Evolutionary conservation across 257 asterid species (phyloP).

Genomic region (Marsdenia floribunda): DNA sequence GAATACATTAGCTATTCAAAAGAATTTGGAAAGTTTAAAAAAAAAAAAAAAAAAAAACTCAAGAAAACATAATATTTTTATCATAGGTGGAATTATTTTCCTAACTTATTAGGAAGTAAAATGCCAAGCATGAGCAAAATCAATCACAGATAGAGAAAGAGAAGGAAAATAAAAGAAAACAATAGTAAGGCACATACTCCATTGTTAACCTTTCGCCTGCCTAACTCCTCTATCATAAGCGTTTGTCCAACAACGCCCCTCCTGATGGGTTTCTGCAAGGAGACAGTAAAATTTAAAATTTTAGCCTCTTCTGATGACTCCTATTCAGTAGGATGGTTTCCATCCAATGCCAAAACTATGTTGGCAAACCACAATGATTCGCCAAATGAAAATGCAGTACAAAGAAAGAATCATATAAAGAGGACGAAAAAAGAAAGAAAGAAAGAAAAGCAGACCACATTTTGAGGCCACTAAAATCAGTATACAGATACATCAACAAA

Average conservation of each 20-base stretch:
- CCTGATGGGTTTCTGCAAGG: conserved; percentile 84
- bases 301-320: neutral
- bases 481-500: neutral
- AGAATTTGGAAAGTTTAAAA: neutral
- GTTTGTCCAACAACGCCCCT: conserved; percentile 82
- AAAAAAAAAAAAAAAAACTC: neutral
- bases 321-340: neutral
- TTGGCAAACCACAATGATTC: neutral
- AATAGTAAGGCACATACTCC: conserved; percentile 47
- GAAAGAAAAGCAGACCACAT: neutral
- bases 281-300: neutral
- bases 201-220: conserved; percentile 71
- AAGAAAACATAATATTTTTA: neutral
- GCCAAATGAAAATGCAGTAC: neutral
- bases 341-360: neutral
- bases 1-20: neutral
- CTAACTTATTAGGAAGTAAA: neutral
- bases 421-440: neutral
- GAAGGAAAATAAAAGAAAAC: conserved; percentile 2
- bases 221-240: conserved; percentile 89
- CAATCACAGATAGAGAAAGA: neutral
- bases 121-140: conserved; percentile 5
- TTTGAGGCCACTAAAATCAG: neutral
- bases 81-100: neutral
- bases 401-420: neutral